These are phyloP conservation scores for Tricholoma matsutake DNA, from an alignment of 768 basidiomycete genomes.

Conservation along the genomic window DNA sequence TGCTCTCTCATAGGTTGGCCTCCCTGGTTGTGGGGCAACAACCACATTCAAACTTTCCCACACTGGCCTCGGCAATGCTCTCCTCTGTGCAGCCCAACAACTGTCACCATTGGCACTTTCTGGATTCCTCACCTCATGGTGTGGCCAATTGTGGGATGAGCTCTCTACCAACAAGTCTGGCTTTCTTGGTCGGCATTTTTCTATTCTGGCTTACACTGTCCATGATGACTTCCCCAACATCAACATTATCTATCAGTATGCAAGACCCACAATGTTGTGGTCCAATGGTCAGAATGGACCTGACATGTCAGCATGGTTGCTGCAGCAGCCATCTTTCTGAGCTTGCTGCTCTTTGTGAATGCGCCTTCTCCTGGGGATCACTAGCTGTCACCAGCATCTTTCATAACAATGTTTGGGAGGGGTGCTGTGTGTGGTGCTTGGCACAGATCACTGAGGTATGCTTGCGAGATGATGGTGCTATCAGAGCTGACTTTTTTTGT, in stretches of 20 bases:
- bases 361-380: not conserved
- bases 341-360: not conserved
- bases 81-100: conserved; percentile 18
- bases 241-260: not conserved
- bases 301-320: not conserved
- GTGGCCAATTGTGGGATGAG: conserved; percentile 4
- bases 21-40: conserved; percentile 45
- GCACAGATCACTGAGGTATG: no score
- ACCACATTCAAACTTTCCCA: conserved; percentile 56
- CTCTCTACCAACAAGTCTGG: conserved; percentile 10
- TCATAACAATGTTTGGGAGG: not conserved
- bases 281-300: not conserved
- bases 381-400: not conserved
- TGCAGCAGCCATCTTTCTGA: not conserved
- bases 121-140: conserved; percentile 9
- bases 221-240: conserved; percentile 6
- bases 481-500: no score
- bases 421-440: no score
- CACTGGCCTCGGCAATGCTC: conserved; percentile 55
- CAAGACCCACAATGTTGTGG: no score
- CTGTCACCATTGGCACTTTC: not conserved
- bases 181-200: not conserved
- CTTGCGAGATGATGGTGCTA: no score
- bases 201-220: not conserved
- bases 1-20: conserved; percentile 13